Evolutionary conservation across 192 early-diverging fungal genomes (phyloP).

Genomic region (Endogone sp.): DNA sequence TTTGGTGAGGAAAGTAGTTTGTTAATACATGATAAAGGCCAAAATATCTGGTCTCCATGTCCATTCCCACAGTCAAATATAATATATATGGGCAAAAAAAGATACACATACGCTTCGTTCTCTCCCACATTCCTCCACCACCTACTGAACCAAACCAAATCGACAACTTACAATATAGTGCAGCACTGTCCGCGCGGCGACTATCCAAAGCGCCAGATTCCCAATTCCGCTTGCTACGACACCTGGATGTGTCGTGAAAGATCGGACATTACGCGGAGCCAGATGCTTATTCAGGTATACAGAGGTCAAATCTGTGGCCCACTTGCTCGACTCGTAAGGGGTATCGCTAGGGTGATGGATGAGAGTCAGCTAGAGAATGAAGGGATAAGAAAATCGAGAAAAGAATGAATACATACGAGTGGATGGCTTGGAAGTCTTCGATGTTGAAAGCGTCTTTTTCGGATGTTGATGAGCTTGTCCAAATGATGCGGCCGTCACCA

Average conservation of each 20-base stretch:
- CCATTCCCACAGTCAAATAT: too few relatives aligned
- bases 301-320: conserved; percentile 42
- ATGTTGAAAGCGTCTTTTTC: conserved; percentile 23
- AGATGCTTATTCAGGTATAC: conserved; percentile 34
- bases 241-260: conserved; percentile 48
- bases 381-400: conserved; percentile 1
- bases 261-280: conserved; percentile 12
- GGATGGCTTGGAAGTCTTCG: conserved; percentile 48
- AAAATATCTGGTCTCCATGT: too few relatives aligned
- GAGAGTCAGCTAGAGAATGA: neutral
- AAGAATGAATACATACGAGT: conserved; percentile 28
- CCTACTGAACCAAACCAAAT: too few relatives aligned
- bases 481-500: conserved; percentile 42
- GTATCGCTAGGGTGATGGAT: neutral
- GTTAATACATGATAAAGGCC: too few relatives aligned
- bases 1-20: too few relatives aligned
- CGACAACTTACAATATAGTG: conserved; percentile 21
- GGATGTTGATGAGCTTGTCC: conserved; percentile 50
- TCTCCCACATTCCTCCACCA: too few relatives aligned
- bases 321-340: conserved; percentile 57
- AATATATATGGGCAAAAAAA: too few relatives aligned
- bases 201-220: conserved; percentile 35
- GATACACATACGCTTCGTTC: too few relatives aligned
- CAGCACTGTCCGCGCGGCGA: conserved; percentile 5
- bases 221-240: conserved; percentile 50